Conservation (phyloP, 306 rosid species). For the Prunus salicina region DNA sequence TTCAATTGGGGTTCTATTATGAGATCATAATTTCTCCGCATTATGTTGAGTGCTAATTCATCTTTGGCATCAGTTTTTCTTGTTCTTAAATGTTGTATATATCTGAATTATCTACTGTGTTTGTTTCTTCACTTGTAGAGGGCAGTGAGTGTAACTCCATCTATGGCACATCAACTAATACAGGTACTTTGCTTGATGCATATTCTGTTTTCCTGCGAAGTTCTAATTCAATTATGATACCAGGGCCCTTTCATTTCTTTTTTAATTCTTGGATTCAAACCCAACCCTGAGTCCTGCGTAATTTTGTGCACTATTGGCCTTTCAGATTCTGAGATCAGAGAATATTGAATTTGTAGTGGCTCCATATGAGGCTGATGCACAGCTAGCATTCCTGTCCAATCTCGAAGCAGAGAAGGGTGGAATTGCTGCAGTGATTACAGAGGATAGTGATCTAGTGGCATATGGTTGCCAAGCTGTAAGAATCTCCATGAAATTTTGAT, state of each 20-base stretch:
- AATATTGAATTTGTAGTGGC: conserved; percentile 89
- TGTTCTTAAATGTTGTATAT: neutral
- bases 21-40: neutral
- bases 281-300: neutral
- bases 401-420: conserved; percentile 67
- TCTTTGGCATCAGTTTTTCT: neutral
- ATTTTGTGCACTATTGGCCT: conserved; percentile 17
- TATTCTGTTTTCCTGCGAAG: neutral
- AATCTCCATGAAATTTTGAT: conserved; percentile 41
- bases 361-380: conserved; percentile 98
- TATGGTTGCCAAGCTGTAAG: conserved; percentile 95
- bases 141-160: conserved; percentile 77
- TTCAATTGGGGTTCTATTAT: neutral
- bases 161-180: conserved; percentile 69
- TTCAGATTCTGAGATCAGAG: conserved; percentile 73
- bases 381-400: conserved; percentile 70
- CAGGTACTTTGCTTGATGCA: conserved; percentile 45
- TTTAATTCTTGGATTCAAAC: neutral
- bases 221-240: neutral
- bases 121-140: conserved; percentile 41
- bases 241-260: neutral
- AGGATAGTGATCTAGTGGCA: conserved; percentile 69
- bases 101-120: conserved; percentile 11
- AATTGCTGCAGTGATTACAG: conserved; percentile 72
- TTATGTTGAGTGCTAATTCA: neutral